A percentile compares a stretch with the other conserved stretches of the same genome.
These are phyloP conservation scores for Gossypium gossypioides DNA, from an alignment of 441 rosid species.

Conservation along the genomic window DNA sequence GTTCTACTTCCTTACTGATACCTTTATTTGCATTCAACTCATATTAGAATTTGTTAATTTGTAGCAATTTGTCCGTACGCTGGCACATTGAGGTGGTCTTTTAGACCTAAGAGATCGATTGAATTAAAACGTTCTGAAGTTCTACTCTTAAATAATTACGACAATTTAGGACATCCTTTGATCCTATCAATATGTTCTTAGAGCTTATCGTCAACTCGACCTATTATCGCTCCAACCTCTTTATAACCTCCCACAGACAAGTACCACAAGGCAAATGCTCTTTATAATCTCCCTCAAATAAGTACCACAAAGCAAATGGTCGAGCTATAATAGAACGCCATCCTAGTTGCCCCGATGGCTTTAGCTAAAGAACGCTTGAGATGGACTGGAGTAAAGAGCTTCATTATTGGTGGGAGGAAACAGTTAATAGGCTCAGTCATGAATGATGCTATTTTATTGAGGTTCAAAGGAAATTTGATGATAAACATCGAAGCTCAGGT, in stretches of 20 bases:
- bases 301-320: too few relatives aligned
- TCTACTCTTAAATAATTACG: neutral
- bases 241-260: too few relatives aligned
- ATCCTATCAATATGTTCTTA: slow-evolving; percentile 14
- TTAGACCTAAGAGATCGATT: too few relatives aligned
- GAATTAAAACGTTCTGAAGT: too few relatives aligned
- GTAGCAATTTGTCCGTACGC: neutral
- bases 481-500: slow-evolving; percentile 42
- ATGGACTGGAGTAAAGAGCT: slow-evolving; percentile 41
- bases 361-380: slow-evolving; percentile 34
- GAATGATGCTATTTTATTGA: neutral
- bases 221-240: too few relatives aligned
- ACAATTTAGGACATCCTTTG: neutral
- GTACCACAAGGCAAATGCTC: too few relatives aligned
- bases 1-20: slow-evolving; percentile 14
- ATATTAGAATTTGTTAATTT: slow-evolving; percentile 14
- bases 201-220: slow-evolving; percentile 19
- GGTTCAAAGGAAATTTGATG: slow-evolving; percentile 43
- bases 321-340: slow-evolving; percentile 7
- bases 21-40: slow-evolving; percentile 17
- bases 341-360: slow-evolving; percentile 25
- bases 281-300: too few relatives aligned
- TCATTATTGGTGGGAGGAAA: slow-evolving; percentile 39
- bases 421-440: slow-evolving; percentile 34
- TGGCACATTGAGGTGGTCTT: too few relatives aligned